Percentiles rank a stretch among this genome's conserved stretches.
These are phyloP conservation scores for Linanthus parryae DNA, from an alignment of 148 eudicot species.

Conservation along the genomic window DNA sequence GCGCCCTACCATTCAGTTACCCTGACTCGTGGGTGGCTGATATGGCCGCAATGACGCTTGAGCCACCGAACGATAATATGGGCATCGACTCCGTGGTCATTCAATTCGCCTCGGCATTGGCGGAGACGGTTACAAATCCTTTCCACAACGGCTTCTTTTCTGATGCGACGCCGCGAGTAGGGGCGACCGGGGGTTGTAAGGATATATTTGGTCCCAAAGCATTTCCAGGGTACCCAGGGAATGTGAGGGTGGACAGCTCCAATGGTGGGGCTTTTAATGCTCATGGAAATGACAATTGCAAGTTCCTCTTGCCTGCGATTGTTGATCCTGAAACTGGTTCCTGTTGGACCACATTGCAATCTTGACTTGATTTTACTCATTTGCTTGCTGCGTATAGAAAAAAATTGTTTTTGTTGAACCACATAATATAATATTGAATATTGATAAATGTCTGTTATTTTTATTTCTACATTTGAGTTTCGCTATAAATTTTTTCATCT, in stretches of 20 bases:
- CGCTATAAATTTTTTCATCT: too few species aligned
- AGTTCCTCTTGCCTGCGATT: constrained; percentile 3
- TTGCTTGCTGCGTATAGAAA: too few species aligned
- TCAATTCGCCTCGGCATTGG: constrained; percentile 3
- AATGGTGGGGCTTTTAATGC: not conserved
- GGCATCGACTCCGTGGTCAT: not conserved
- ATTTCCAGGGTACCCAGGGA: constrained; percentile 10
- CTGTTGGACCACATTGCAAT: constrained; percentile 3
- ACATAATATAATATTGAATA: too few species aligned
- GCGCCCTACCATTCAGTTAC: not conserved
- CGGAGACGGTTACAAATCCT: constrained; percentile 2
- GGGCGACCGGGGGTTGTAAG: not conserved
- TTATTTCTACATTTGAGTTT: too few species aligned
- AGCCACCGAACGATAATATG: not conserved
- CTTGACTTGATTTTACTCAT: not conserved
- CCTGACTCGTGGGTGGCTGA: not conserved
- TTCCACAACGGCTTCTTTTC: not conserved
- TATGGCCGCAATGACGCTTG: not conserved
- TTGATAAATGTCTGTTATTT: too few species aligned
- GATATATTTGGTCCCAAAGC: not conserved
- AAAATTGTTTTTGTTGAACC: too few species aligned
- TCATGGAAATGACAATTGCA: not conserved
- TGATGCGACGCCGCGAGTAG: not conserved
- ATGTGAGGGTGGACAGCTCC: not conserved
- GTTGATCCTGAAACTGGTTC: not conserved